phyloP scores from a whole-genome alignment of 306 rosid species.

The Malus sylvestris region DNA sequence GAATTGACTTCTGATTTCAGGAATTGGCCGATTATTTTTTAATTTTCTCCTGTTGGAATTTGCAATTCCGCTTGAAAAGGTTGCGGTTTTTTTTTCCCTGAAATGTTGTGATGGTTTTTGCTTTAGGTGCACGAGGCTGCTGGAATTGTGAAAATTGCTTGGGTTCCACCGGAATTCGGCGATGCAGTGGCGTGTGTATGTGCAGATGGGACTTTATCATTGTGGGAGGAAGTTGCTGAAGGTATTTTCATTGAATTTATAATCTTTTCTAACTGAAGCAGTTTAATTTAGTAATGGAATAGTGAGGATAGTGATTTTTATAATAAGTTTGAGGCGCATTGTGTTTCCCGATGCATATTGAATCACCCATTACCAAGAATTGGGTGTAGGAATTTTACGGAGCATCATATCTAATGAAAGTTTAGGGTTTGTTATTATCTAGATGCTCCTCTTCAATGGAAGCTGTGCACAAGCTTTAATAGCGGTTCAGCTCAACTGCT shows the following conservation, averaged over 20 bases:
- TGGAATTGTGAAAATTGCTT: conserved; percentile 52
- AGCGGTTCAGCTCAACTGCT: conserved; percentile 52
- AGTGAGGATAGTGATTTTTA: neutral
- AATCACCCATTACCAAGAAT: neutral
- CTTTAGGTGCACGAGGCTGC: conserved; percentile 47
- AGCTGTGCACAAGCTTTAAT: conserved; percentile 60
- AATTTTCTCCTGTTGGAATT: neutral
- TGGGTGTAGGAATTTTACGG: neutral
- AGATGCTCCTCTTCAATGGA: conserved; percentile 83
- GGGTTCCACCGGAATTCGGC: conserved; percentile 84
- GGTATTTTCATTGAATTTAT: conserved; percentile 35
- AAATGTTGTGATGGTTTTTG: neutral
- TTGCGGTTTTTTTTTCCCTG: too few relatives aligned
- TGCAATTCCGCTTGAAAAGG: neutral
- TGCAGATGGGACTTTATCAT: conserved; percentile 50
- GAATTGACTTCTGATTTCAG: neutral
- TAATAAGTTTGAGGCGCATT: neutral
- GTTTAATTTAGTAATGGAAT: neutral
- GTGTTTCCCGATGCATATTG: conserved; percentile 4
- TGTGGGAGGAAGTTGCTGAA: conserved; percentile 76
- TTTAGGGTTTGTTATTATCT: neutral
- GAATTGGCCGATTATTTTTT: neutral
- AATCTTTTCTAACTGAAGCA: neutral
- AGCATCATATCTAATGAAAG: neutral
- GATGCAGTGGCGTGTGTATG: conserved; percentile 78